Base-by-base conservation (phyloP, 164 flowering plant species). In the Pachysandra terminalis region DNA sequence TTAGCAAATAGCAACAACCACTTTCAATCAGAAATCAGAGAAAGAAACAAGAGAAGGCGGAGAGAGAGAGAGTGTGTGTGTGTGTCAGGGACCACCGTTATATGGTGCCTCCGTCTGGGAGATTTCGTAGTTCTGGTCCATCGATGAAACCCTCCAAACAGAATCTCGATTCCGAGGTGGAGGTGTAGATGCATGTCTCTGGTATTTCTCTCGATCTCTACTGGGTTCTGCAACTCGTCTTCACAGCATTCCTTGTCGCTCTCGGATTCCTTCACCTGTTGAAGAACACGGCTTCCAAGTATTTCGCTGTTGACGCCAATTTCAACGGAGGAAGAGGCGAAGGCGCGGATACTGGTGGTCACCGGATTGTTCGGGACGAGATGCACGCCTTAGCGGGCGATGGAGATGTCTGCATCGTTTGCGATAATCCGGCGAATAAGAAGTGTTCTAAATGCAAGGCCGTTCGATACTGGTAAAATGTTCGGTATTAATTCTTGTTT, bases 381-480 rank as follows among this genome's bases (percentile, higher is more conserved):
- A 75, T 79, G 80, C 67, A 77, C 2, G 77, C 69, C n/a, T 32
- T 51, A n/a, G 35, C 59, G 35, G 71, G 28, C 25, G 68, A 35
- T 24, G 76, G 55, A 19, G 62, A 51, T 19, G n/a, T 53, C 9
- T 91, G 97, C 68, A 75, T 76, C n/a, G 80, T 81, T 17, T 93
- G 98, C 70, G 80, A 79, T 35, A 61, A 67, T 26, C 16, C 59
- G 23, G 85, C 74, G 19, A 58, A 19, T 16, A 88, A 83, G 73
- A 61, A 60, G 56, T 93, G 98, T 64, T 83, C 97, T 7, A 76
- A 87, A 17, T 93, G 98, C 83, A 93, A 88, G 70, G 69, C 76
- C n/a, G 89, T 87, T 53, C 79, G 83, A 22, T 93, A 93, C 71
- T 93, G 98, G 98, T 90, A 72, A 32, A 7, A 32, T 32, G 37